Evolutionary conservation across 2,329 filamentous ascomycete genomes (phyloP), one percentile per base, ranked within the genome.

Genomic region (Graphiopsis chlorocephala): DNA sequence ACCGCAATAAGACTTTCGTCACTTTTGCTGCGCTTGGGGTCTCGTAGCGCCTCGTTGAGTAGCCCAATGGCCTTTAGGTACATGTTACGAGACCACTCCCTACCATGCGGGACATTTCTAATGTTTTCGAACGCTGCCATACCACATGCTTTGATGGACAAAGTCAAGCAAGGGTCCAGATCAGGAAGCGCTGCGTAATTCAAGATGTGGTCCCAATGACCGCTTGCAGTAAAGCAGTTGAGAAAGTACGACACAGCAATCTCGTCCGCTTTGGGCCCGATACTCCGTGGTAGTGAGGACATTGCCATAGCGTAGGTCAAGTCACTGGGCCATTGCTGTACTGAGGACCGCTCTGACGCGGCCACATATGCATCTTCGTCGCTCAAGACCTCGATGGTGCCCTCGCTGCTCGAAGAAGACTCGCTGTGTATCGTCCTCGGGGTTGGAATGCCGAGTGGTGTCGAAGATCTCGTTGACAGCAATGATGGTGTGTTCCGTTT

Each of bases 1-100:
- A 78, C 73, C 23, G 76, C 73, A 45, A 78, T 69, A 4, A 79
- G 67, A 10, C 72, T 75, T 20, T 74, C 72, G 62, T 78, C 74
- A 20, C 67, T 71, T 29, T 67, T 71, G 26, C 73, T 70, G 10
- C 68, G 65, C 23, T 71, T 66, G 3, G 75, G 68, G 56, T 76
- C 73, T 25, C 68, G 68, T 31, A 79, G 64, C 17, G 72, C 72
- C 12, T 64, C 58, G 64, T 78, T 77, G 10, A 77, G 68, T 35
- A 75, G 65, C n/a, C 72, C 66, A 4, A 78, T 63, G 11, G 77
- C 77, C 45, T 70, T 67, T 1, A 64, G 67, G 52, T 75, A 75
- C 53, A 73, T 61, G 17, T 64, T 64, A 26, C 69, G 64, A 10
- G 70, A 70, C 55, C 72, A 72, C 17, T 69, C 67, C 14, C 67